A percentile compares a stretch with the other conserved stretches of the same genome.
Conservation (phyloP, 768 basidiomycete species). For the Lactarius sanguifluus region DNA sequence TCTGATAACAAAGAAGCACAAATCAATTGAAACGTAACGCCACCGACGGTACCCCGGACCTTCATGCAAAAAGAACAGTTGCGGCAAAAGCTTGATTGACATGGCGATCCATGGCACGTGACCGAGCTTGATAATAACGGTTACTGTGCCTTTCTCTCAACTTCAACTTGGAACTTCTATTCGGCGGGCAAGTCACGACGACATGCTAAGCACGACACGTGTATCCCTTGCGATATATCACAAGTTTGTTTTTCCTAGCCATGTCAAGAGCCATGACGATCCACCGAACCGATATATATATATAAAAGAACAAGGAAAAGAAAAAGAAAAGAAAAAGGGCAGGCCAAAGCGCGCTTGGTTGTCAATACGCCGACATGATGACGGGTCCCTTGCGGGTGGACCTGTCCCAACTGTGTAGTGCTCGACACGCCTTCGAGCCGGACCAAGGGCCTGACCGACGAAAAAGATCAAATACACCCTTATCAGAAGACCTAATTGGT, state of each 20-base stretch:
- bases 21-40: background rate
- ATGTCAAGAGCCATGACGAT: too few relatives aligned
- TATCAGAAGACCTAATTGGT: too few relatives aligned
- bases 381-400: too few relatives aligned
- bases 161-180: background rate
- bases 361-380: background rate
- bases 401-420: too few relatives aligned
- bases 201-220: background rate
- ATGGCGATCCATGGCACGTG: constrained; percentile 4
- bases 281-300: too few relatives aligned
- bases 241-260: background rate
- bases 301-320: background rate
- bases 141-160: background rate
- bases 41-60: background rate
- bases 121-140: background rate
- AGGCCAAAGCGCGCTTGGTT: background rate
- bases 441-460: too few relatives aligned
- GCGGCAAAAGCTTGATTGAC: constrained; percentile 15
- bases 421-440: too few relatives aligned
- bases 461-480: too few relatives aligned
- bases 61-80: constrained; percentile 6
- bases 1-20: constrained; percentile 10
- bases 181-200: background rate
- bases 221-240: too few relatives aligned
- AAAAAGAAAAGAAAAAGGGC: background rate